A percentile compares a stretch with the other conserved stretches of the same genome.
Conservation (phyloP, 2,329 filamentous ascomycete species). For the Colletotrichum cereale region DNA sequence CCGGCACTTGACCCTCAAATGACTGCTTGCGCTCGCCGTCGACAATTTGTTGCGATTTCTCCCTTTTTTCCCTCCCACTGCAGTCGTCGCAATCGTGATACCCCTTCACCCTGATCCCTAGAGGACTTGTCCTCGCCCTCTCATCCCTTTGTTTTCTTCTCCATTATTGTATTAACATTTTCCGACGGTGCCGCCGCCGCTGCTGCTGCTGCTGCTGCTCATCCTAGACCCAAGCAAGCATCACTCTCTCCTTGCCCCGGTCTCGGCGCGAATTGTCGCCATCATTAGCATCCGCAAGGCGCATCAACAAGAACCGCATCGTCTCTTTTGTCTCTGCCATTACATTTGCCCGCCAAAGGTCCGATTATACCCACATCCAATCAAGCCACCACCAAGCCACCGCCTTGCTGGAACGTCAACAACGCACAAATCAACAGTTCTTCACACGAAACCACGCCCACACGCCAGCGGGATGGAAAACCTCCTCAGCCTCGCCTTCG, state of each 20-base stretch:
- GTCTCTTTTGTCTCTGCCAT: slow-evolving; percentile 33
- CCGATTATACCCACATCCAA: slow-evolving; percentile 31
- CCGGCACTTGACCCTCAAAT: slow-evolving; percentile 26
- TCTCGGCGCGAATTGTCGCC: slow-evolving; percentile 5
- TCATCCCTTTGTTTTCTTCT: slow-evolving; percentile 18
- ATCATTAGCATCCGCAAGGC: slow-evolving; percentile 1
- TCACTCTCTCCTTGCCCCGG: neutral
- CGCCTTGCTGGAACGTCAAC: neutral
- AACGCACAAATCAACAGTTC: neutral
- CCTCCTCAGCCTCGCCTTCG: slow-evolving; percentile 91
- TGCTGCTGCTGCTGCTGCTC: neutral
- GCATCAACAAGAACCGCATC: slow-evolving; percentile 24
- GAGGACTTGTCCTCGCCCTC: slow-evolving; percentile 37
- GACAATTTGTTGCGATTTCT: neutral
- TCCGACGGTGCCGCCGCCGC: slow-evolving; percentile 11
- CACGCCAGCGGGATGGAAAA: slow-evolving; percentile 78
- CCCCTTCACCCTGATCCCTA: slow-evolving; percentile 17
- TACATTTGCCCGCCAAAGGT: slow-evolving; percentile 8
- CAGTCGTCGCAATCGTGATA: slow-evolving; percentile 23
- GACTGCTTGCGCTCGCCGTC: slow-evolving; percentile 11
- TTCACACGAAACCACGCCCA: slow-evolving; percentile 5
- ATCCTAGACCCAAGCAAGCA: slow-evolving; percentile 1
- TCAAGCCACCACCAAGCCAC: slow-evolving; percentile 27
- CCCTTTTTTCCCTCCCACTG: neutral
- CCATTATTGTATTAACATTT: slow-evolving; percentile 33